Evolutionary conservation across 2,329 filamentous ascomycete species (phyloP), one percentile per base, ranked within the genome.

Genomic region (Akanthomyces muscarius): DNA sequence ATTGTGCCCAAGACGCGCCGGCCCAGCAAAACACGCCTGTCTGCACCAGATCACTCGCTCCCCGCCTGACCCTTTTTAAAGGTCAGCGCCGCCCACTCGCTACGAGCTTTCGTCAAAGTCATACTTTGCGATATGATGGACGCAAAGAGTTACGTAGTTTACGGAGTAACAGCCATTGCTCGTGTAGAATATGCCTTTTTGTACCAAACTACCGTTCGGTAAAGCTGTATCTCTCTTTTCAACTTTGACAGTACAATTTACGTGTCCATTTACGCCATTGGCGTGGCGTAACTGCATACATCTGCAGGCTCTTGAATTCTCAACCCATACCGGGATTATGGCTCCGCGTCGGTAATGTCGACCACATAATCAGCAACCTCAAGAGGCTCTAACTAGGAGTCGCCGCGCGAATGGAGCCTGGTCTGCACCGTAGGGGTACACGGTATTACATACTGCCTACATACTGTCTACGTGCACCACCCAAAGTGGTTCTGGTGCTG

Each of bases 41-140:
- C 14, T 41, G 50, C 50, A 41, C 45, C 57, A 61, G 57, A 61
- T 61, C 57, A 61, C 57, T 61, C 57, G 47, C 57, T 28, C 38
- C 33, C 48, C 48, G 16, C 36, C 38, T 45, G 13, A 25, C 36
- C 57, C 57, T 53, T 61, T 53, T 61, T 61, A 61, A 51, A 59
- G 48, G 36, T 61, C 57, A 52, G 38, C 57, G 48, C 25, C 10
- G 48, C 57, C 57, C 57, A 45, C 55, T 50, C 16, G 11, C 36
- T 33, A 5, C 51, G 21, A 18, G 4, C n/a, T 14, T 50, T 16
- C 8, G 33, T 2, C 4, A 53, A 16, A 23, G 42, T 30, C 36
- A 60, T 33, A 45, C 18, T 60, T 60, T 52, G 44, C 11, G 57
- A n/a, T 33, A 44, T 44, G 57, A 42, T 60, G 8, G 13, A 11